Conservation (phyloP, 2,329 filamentous ascomycete species). For the Leptographium procerum region DNA sequence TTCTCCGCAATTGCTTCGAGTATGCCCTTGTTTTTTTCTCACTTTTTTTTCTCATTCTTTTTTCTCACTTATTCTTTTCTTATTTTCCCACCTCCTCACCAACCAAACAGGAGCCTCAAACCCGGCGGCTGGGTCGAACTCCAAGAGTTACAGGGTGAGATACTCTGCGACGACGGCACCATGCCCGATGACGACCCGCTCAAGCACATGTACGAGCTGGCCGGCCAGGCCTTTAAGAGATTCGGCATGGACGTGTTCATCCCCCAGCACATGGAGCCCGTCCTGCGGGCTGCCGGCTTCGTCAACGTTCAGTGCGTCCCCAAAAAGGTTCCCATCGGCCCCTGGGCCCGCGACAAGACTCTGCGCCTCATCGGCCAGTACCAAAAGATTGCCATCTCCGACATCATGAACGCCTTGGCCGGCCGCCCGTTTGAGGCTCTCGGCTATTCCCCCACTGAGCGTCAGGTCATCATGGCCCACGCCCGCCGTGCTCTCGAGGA, state of each 20-base stretch:
- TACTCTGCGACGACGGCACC: conserved; percentile 17
- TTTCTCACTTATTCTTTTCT: neutral
- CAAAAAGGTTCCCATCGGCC: conserved; percentile 32
- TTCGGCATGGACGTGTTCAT: conserved; percentile 25
- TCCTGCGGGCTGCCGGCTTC: conserved; percentile 30
- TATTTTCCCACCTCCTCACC: conserved; percentile 5
- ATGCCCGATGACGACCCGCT: conserved; percentile 30
- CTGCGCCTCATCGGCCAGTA: conserved; percentile 29
- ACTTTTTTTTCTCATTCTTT: neutral
- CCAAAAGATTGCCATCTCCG: conserved; percentile 25
- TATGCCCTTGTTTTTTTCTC: neutral
- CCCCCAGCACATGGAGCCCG: conserved; percentile 22
- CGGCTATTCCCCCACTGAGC: conserved; percentile 20
- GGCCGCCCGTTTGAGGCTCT: conserved; percentile 30
- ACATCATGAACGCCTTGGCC: conserved; percentile 25
- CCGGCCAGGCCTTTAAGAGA: conserved; percentile 18
- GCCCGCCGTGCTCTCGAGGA: conserved; percentile 25
- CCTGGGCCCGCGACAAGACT: conserved; percentile 29
- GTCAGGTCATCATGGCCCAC: conserved; percentile 17
- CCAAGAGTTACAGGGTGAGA: conserved; percentile 30
- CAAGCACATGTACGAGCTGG: conserved; percentile 18
- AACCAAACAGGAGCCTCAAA: conserved; percentile 23
- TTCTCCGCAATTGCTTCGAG: conserved; percentile 15
- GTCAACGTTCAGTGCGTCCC: conserved; percentile 25
- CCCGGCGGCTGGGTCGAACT: conserved; percentile 44